Evolutionary conservation across 257 asterid genomes (phyloP).

Genomic region (Rehmannia glutinosa): DNA sequence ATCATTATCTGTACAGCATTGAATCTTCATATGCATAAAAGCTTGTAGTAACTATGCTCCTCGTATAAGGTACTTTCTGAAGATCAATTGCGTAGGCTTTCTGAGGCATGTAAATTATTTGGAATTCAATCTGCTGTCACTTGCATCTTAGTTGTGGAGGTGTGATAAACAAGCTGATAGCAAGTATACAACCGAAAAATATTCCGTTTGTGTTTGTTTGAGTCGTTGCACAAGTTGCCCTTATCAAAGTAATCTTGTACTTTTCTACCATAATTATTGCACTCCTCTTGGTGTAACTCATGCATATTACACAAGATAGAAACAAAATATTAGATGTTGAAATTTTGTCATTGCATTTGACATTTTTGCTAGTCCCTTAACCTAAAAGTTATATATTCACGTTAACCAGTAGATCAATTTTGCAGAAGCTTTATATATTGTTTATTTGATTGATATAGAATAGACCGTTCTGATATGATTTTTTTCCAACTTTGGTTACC

Average conservation of each 20-base stretch:
- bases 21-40: neutral
- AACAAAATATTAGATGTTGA: neutral
- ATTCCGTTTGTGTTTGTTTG: neutral
- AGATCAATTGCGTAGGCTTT: neutral
- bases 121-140: neutral
- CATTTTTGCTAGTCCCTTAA: neutral
- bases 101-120: neutral
- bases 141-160: neutral
- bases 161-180: neutral
- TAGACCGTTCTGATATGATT: too few relatives aligned
- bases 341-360: neutral
- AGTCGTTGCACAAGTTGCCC: neutral
- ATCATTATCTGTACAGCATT: neutral
- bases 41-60: neutral
- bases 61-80: neutral
- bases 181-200: neutral
- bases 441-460: conserved; percentile 1
- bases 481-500: too few relatives aligned
- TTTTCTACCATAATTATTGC: neutral
- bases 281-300: too few relatives aligned
- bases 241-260: neutral
- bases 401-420: neutral
- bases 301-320: too few relatives aligned
- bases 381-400: neutral
- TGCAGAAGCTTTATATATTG: neutral